Evolutionary conservation across 495 filamentous ascomycete genomes (phyloP).

Genomic region (Podospora tetraspora): DNA sequence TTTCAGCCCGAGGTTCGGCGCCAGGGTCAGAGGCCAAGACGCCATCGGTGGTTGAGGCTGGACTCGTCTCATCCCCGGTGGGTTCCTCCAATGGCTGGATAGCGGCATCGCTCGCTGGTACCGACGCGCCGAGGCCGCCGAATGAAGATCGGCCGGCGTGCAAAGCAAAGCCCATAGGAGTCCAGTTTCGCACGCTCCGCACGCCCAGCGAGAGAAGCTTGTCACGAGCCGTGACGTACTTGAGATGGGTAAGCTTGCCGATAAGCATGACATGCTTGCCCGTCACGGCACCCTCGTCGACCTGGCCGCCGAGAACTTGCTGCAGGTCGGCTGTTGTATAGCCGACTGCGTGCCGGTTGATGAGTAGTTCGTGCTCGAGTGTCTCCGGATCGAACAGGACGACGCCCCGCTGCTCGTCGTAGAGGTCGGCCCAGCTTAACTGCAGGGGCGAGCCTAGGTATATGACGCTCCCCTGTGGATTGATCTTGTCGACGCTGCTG

Average conservation of each 20-base stretch:
- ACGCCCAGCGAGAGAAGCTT: constrained; percentile 24
- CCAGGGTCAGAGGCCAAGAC: not conserved
- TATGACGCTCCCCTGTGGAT: not conserved
- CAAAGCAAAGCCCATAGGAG: constrained; percentile 12
- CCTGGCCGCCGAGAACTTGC: constrained; percentile 17
- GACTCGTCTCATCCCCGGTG: not conserved
- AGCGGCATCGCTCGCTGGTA: constrained; percentile 19
- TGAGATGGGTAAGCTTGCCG: constrained; percentile 21
- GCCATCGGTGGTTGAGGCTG: not conserved
- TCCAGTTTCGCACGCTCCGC: constrained; percentile 26
- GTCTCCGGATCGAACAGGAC: constrained; percentile 30
- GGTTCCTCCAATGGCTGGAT: constrained; percentile 8
- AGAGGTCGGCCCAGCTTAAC: constrained; percentile 29
- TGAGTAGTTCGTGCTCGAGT: constrained; percentile 22
- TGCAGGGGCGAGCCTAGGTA: constrained; percentile 24
- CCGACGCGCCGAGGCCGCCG: constrained; percentile 16
- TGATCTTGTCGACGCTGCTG: constrained; percentile 29
- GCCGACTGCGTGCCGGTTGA: constrained; percentile 26
- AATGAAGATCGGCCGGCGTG: not conserved
- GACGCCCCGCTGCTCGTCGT: constrained; percentile 25
- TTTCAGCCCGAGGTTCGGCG: not conserved
- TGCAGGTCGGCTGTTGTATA: constrained; percentile 19
- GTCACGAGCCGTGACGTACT: constrained; percentile 27
- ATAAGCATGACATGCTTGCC: constrained; percentile 30
- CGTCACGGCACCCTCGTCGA: constrained; percentile 14